Conservation (phyloP, 1,284 basidiomycete species). For the Ceratobasidium sp. region DNA sequence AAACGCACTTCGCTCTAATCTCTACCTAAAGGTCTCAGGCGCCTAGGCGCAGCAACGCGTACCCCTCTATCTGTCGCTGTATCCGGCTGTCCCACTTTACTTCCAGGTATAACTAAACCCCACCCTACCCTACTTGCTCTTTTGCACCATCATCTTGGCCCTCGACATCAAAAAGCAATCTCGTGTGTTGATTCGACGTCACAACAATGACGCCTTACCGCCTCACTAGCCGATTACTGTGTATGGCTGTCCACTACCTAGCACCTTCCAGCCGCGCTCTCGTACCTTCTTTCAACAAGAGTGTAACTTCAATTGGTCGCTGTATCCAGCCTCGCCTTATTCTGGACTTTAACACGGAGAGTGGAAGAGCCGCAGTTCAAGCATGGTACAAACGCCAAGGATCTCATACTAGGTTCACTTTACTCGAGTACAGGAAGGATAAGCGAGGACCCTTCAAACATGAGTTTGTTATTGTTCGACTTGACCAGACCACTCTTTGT, state of each 20-base stretch:
- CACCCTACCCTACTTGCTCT: too few species aligned
- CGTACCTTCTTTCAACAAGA: background rate
- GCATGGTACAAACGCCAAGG: constrained; percentile 17
- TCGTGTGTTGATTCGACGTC: too few species aligned
- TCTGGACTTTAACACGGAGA: background rate
- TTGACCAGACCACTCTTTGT: background rate
- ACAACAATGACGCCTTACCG: too few species aligned
- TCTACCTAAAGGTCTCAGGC: too few species aligned
- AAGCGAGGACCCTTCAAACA: background rate
- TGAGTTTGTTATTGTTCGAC: constrained; percentile 16
- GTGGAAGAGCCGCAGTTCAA: background rate
- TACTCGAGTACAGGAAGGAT: constrained; percentile 20
- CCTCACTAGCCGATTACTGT: too few species aligned
- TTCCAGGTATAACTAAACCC: too few species aligned
- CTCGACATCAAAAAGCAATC: too few species aligned
- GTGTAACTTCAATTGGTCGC: background rate
- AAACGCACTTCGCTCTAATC: too few species aligned
- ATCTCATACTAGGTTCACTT: background rate
- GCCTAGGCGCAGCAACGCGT: too few species aligned
- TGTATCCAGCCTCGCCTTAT: background rate
- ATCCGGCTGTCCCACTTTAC: too few species aligned
- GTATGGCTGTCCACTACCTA: background rate
- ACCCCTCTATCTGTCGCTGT: too few species aligned
- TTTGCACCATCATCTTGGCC: too few species aligned
- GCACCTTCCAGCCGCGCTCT: background rate